Base-by-base conservation (phyloP, 805 yeast species). In the Wickerhamiella vanderwaltii region DNA sequence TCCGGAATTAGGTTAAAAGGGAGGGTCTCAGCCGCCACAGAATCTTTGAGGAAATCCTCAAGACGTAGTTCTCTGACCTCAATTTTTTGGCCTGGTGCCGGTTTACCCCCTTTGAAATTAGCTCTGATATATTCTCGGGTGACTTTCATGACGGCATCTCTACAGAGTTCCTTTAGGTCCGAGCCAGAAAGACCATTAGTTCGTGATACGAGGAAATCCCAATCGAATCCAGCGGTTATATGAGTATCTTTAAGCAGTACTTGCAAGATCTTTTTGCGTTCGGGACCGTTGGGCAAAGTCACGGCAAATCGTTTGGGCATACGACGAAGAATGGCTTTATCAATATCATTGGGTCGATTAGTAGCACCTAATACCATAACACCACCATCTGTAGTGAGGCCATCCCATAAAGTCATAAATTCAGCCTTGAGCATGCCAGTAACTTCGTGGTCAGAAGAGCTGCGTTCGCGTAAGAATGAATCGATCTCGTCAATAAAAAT, bases 401-500 rank as follows among this genome's bases (percentile, higher is more conserved):
- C 98, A 59, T 88, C 98, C 97, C 97, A 88, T 39, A 88, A 64
- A 0, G 95, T 85, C 96, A 88, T 88, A 55, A 88, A 91, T 60
- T 88, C 97, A 1, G 97, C 95, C 61, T 88, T 88, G 47, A 88
- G 66, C 72, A 80, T 79, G 1, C 95, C 84, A 23, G 95, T 86
- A n/a, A 84, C 86, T 61, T 88, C 98, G 62, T 88, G 96, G 61
- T 88, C 98, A 37, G 69, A 67, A 1, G 84, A 71, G 15, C 79
- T 71, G 48, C 98, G 71, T 55, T 85, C 94, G 51, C 96, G 72
- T 51, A 88, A 66, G 56, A 88, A 86, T 5, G 96, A 84, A 64
- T 88, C 98, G 46, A 88, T 91, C 61, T 88, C 98, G 62, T 88
- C 98, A 46, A 88, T 84, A 61, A 88, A 88, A 36, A 88, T 77